Base-by-base conservation (phyloP, 345 rosid genomes). In the Leavenworthia alabamica region DNA sequence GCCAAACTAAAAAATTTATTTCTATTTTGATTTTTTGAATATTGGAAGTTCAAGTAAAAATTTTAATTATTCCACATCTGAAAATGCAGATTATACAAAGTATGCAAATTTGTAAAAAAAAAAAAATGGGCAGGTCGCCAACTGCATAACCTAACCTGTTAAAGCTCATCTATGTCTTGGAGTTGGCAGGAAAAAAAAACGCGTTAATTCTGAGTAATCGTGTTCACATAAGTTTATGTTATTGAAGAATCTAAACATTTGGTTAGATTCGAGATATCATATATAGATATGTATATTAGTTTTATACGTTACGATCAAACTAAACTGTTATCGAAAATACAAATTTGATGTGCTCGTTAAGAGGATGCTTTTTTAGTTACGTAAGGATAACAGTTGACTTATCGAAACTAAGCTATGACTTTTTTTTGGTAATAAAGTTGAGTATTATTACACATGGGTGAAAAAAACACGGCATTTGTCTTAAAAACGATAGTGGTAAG, bases 111-210 rank as follows among this genome's bases (percentile, higher is more conserved):
- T 15, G 17, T 42, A 43, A 45, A 44, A 43, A 46, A 4, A 11
- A 24, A 54, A n/a, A n/a, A n/a, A n/a, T n/a, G n/a, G 64, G 58
- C 68, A 51, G 64, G 74, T 62, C 52, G 62, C 68, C 74, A 55
- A 70, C 68, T 62, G 9, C 63, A 39, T 62, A 60, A 62, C 68
- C 68, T 70, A 70, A 70, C 45, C 55, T 46, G 64, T 59, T 41
- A 68, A 69, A 69, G 68, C 62, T 42, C 54, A 49, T 65, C 3
- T 13, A 29, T 20, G 24, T 42, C 11, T 43, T 32, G 27, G 46
- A 65, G 46, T 54, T 65, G 70, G 60, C 66, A 67, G 59, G 26
- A 59, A 68, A 27, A 66, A 67, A 22, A 6, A 1, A 2, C 42
- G 17, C 32, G 33, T 27, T 56, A 36, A 9, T 43, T 59, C 22